A percentile compares a stretch with the other conserved stretches of the same genome.
These are phyloP conservation scores for Pythium vanterpoolii DNA, from an alignment of 352 stramenopile genomes.

Conservation along the genomic window DNA sequence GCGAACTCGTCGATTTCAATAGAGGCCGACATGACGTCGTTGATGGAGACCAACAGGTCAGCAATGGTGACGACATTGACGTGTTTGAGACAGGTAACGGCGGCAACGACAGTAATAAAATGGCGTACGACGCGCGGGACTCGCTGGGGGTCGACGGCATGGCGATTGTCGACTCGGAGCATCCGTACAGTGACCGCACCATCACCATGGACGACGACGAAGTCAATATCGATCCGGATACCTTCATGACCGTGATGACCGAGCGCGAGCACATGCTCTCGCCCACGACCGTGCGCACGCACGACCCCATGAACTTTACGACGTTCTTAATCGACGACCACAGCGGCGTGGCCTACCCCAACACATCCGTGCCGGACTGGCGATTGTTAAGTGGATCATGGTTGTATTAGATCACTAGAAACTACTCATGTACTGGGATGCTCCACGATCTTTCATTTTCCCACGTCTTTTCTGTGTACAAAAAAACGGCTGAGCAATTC, in stretches of 20 bases:
- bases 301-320: not conserved
- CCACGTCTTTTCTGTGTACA: too few relatives aligned
- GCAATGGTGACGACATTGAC: not conserved
- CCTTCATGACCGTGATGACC: not conserved
- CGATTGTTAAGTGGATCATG: too few relatives aligned
- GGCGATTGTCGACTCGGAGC: not conserved
- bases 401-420: too few relatives aligned
- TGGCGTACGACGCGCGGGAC: not conserved
- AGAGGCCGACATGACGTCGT: not conserved
- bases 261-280: not conserved
- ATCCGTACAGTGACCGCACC: not conserved
- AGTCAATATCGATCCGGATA: slow-evolving; percentile 9
- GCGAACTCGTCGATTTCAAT: not conserved
- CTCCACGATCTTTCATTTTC: too few relatives aligned
- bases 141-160: slow-evolving; percentile 4
- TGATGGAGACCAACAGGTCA: not conserved
- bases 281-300: not conserved
- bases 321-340: not conserved
- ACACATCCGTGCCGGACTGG: too few relatives aligned
- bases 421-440: too few relatives aligned
- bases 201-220: not conserved
- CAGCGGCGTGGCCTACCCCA: too few relatives aligned
- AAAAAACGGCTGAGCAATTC: too few relatives aligned
- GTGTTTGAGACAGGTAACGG: not conserved
- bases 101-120: not conserved